Percentiles rank a stretch among this genome's conserved stretches.
Evolutionary conservation across 768 basidiomycete genomes (phyloP).

Genomic region (Lactarius tabidus): DNA sequence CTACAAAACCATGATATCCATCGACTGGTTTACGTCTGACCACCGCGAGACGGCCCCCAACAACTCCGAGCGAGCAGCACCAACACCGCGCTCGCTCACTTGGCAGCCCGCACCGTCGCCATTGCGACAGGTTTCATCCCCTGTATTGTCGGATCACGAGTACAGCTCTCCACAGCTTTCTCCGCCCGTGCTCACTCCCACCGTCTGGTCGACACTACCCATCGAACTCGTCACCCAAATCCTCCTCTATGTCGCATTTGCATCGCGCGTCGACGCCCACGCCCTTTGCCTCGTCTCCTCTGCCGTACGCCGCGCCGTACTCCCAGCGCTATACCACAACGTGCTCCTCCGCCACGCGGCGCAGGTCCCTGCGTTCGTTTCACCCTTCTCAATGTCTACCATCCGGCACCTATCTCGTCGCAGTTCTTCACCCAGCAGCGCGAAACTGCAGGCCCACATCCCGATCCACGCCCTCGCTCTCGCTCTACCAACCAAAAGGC

Average conservation of each 20-base stretch:
- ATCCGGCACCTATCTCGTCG: not conserved
- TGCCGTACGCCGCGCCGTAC: conserved; percentile 25
- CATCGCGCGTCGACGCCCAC: conserved; percentile 19
- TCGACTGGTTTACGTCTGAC: conserved; percentile 8
- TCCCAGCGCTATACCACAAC: conserved; percentile 23
- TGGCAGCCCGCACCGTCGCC: conserved; percentile 22
- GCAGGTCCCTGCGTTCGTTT: conserved; percentile 23
- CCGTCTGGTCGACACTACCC: conserved; percentile 21
- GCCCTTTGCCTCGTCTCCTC: conserved; percentile 26
- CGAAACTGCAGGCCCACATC: conserved; percentile 10
- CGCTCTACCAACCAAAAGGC: conserved; percentile 21
- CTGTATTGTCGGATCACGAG: not conserved
- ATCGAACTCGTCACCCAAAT: conserved; percentile 24
- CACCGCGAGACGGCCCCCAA: not conserved
- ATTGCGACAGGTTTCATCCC: conserved; percentile 13
- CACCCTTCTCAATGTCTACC: conserved; percentile 20
- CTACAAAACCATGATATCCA: conserved; percentile 9
- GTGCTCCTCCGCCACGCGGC: conserved; percentile 24
- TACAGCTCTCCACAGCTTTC: not conserved
- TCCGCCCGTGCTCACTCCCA: not conserved
- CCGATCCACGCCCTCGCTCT: conserved; percentile 25
- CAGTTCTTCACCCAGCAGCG: not conserved
- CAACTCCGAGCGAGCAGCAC: conserved; percentile 1
- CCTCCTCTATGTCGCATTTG: conserved; percentile 22
- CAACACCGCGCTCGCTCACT: conserved; percentile 14